Evolutionary conservation across 495 filamentous ascomycete genomes (phyloP), one percentile per base, ranked within the genome.

Genomic region (Lophiotrema nucula): DNA sequence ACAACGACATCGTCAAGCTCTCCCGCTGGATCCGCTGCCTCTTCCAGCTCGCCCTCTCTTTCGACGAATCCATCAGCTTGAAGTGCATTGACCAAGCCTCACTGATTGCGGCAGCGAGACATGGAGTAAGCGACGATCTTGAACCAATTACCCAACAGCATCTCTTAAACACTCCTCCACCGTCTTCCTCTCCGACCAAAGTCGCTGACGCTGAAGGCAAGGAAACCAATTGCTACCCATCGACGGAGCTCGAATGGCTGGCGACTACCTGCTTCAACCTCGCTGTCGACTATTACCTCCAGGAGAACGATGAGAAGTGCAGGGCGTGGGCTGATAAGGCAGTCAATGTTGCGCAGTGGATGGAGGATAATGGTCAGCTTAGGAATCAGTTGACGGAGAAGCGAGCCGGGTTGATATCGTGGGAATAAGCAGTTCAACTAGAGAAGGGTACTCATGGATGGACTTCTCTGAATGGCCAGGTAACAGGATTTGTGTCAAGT

Each of bases 191-290:
- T 16, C 27, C 25, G 10, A 16, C 41, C 52, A 47, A 37, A 16
- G 26, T 27, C 21, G 42, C 51, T 56, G 52, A 65, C 42, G 6
- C 28, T 2, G 16, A 31, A 8, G 18, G 15, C 1, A 47, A 67
- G 56, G 46, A 42, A 45, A 60, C 74, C 12, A 68, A 77, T 12
- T 65, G 66, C 2, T 95, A 89, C 65, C 88, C 88, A 3, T 55
- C 70, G 10, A 79, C 81, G 5, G 91, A 96, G 59, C 72, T 96
- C 2, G 83, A 88, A 62, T 92, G 88, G 86, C 80, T 97, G 25
- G 84, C 84, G 0, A 81, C 81, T 0, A 82, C 79, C 2, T 71
- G 85, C 0, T 96, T 93, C 75, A 95, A 95, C 59, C 81, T 78
- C 38, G 85, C 85, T 0, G 78, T 91, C 19, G 89, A 93, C 57